Conservation (phyloP, 106 monocot genomes). For the Gastrodia elata region DNA sequence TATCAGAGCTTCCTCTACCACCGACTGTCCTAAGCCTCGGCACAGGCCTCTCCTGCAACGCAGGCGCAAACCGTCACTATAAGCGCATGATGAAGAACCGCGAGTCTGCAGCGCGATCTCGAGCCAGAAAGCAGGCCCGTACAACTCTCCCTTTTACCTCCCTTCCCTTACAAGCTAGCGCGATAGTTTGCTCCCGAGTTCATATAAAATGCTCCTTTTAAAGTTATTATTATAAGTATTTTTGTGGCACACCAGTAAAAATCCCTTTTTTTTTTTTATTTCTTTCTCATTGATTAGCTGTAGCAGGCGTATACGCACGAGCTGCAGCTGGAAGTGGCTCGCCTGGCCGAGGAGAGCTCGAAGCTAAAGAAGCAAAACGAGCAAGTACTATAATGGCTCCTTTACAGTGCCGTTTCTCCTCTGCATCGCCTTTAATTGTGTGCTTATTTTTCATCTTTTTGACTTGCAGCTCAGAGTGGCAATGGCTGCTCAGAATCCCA, state of each 20-base stretch:
- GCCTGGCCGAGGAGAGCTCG: constrained; percentile 32
- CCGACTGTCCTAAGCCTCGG: constrained; percentile 19
- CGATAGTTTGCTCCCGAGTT: neutral
- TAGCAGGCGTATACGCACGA: constrained; percentile 51
- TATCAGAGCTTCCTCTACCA: neutral
- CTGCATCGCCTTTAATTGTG: neutral
- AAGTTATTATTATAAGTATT: neutral
- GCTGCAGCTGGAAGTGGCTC: constrained; percentile 39
- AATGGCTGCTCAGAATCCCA: constrained; percentile 40
- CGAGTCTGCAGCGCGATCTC: constrained; percentile 63
- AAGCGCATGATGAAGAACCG: constrained; percentile 90
- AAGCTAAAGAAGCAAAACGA: constrained; percentile 38
- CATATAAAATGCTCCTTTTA: neutral
- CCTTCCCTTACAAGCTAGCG: neutral
- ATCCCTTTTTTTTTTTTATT: neutral
- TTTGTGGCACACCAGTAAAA: too few species aligned
- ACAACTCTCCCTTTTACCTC: neutral
- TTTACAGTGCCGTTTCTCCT: neutral
- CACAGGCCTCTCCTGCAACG: neutral
- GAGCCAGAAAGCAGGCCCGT: constrained; percentile 74
- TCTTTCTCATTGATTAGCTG: neutral
- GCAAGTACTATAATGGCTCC: constrained; percentile 20
- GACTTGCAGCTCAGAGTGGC: constrained; percentile 29
- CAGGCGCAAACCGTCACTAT: constrained; percentile 33
- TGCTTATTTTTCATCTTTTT: neutral